Evolutionary conservation across 139 green algal genomes (phyloP), one percentile per base, ranked within the genome.

Genomic region (Chlorella sp.): DNA sequence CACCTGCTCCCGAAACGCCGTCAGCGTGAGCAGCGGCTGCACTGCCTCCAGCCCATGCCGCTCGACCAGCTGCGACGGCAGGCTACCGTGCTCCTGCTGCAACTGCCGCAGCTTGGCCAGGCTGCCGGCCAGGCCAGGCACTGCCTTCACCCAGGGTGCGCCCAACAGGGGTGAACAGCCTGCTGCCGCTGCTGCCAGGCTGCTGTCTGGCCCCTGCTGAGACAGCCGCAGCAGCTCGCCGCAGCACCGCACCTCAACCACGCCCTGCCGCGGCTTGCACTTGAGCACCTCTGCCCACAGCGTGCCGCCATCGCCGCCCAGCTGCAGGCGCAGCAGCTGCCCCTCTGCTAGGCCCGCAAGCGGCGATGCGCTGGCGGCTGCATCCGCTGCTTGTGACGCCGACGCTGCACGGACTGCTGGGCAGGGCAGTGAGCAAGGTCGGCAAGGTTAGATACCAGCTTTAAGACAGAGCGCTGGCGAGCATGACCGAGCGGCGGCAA

Each of bases 111-210:
- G 34, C 22, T 43, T 56, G 41, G 84, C 83, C 14, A 89, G 56
- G 40, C 67, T 70, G 51, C 72, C 70, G 26, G 65, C 58, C 72
- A 89, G 69, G 43, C 51, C 69, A 44, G 85, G 85, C 26, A n/a
- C 44, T n/a, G 38, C 28, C 58, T 84, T 89, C 19, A 89, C 54
- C 85, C 85, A 87, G 0, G 85, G 26, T 5, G 86, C 85, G 30
- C 67, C 86, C 28, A 89, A 30, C 43, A 81, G 73, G 0, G 85
- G 85, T 34, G n/a, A 51, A 30, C 79, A 89, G n/a, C 85, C 85
- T 20, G 62, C 74, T 2, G 51, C 22, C 24, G 65, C 4, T 24
- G 44, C 65, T 3, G n/a, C 32, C 0, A 84, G 16, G 17, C 7
- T 20, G 19, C 64, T 54, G 20, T 46, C 51, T 43, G 36, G 11